Base-by-base conservation (phyloP, 768 basidiomycete genomes). In the Boletus rex-veris region DNA sequence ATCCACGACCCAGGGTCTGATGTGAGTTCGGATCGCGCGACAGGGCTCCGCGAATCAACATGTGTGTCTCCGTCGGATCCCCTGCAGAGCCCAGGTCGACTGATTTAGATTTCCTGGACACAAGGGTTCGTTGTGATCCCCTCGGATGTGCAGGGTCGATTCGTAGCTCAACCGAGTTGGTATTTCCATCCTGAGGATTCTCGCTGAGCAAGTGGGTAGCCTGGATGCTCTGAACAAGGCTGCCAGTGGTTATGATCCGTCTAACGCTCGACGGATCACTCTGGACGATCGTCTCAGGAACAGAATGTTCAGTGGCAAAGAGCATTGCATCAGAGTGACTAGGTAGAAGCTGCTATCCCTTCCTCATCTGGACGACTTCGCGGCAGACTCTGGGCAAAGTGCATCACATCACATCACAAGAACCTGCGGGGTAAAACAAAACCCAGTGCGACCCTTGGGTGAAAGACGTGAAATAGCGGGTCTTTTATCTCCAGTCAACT, bases 141-240 rank as follows among this genome's bases (percentile, higher is more conserved):
- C 58, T 61, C 63, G 62, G 59, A 52, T 57, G 42, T 42, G 45
- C 58, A 54, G 39, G 46, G 48, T 45, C 51, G 15, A 28, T 28
- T 28, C 28, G 28, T 28, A 8, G 26, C 26, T 28, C 26, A 28
- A 28, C 26, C 26, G 26, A 28, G 26, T 28, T 7, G 46, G 31
- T 42, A 38, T 43, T 39, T 39, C 53, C 14, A 36, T 39, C n/a
- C 50, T 45, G 44, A 56, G 28, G 40, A 7, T 35, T 6, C 33
- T 14, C 12, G n/a, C n/a, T n/a, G n/a, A 35, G 33, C 10, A 35
- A 14, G 28, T 28, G 28, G 28, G 8, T 28, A 28, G 5, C 24
- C 24, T 24, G 21, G 21, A 24, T 24, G 26, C 26, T 26, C 26
- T 26, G 26, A 26, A 26, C 26, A 26, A 26, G 26, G 21, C 4